Evolutionary conservation across 768 basidiomycete species (phyloP).

Genomic region (Rubroboletus satanas): DNA sequence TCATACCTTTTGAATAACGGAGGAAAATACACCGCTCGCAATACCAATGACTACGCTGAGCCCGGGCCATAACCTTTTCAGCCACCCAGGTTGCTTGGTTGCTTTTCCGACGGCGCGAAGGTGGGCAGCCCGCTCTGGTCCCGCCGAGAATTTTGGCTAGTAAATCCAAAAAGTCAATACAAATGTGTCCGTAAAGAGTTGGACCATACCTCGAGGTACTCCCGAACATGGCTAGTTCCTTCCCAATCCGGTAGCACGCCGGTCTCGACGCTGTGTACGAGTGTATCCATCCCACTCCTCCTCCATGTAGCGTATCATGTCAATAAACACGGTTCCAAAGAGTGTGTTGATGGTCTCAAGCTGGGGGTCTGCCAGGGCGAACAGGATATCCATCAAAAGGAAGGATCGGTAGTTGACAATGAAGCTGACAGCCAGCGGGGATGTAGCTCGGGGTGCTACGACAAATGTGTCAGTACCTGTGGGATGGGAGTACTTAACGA

Average conservation of each 20-base stretch:
- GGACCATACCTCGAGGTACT: conserved; percentile 14
- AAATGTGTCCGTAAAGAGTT: too few relatives aligned
- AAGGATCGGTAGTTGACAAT: conserved; percentile 18
- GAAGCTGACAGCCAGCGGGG: conserved; percentile 19
- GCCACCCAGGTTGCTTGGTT: conserved; percentile 15
- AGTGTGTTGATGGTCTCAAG: conserved; percentile 17
- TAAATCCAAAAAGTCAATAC: not conserved
- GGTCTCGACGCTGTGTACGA: conserved; percentile 13
- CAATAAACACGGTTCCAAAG: conserved; percentile 18
- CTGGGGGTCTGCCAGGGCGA: conserved; percentile 15
- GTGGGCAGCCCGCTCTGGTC: conserved; percentile 12
- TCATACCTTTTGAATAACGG: conserved; percentile 13
- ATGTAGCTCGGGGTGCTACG: conserved; percentile 13
- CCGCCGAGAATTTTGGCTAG: conserved; percentile 12
- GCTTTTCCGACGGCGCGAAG: conserved; percentile 16
- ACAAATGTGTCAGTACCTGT: not conserved
- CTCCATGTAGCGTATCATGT: conserved; percentile 21
- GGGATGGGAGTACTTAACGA: not conserved
- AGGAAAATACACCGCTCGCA: conserved; percentile 17
- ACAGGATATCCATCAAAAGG: conserved; percentile 21
- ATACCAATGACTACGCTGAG: conserved; percentile 15
- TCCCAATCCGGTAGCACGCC: conserved; percentile 18
- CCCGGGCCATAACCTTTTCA: conserved; percentile 10
- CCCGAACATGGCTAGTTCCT: conserved; percentile 11
- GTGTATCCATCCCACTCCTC: conserved; percentile 20